Evolutionary conservation across 2,329 filamentous ascomycete species (phyloP), one percentile per base, ranked within the genome.

Genomic region (Aspergillus sojae): DNA sequence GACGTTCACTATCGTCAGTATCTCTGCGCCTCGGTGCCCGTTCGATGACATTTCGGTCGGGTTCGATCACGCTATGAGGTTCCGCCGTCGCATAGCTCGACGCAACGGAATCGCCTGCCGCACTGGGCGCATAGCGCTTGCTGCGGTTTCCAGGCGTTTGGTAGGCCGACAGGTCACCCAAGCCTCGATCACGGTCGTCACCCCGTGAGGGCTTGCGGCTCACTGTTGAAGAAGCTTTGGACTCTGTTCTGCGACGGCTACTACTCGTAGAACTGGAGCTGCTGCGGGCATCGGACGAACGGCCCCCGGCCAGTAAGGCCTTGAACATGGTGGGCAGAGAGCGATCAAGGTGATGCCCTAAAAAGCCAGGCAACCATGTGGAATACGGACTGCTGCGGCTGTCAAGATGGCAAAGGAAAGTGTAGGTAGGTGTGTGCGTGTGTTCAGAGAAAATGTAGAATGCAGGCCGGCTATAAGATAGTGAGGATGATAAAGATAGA

Each of bases 161-260:
- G 60, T 75, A 74, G 60, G 68, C 61, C 23, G 71, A 68, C 66
- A 76, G 63, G 66, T 78, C 76, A 59, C 73, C 75, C 67, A 78
- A 69, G 62, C 75, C 78, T 60, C 77, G 76, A 62, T 78, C 79
- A 77, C 79, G 79, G 75, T 81, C 79, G 77, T 82, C 80, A 79
- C 77, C 77, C 75, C 79, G 77, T 75, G 79, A 71, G 61, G 78
- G 75, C 70, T 77, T 80, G 68, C 74, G 77, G 65, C 74, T 75
- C 53, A 74, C 72, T 61, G 73, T 72, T 23, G 75, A 77, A 43
- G 70, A 72, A 50, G 65, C 58, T 67, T 74, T 77, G 41, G 72
- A 74, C 57, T 74, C 68, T 34, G 72, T 67, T 67, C 70, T 74
- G 70, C 74, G 75, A 62, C 74, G 75, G 64, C 70, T 62, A 50